These are phyloP conservation scores for Dacryopinax primogenitus DNA, from an alignment of 768 basidiomycete genomes.

Conservation along the genomic window DNA sequence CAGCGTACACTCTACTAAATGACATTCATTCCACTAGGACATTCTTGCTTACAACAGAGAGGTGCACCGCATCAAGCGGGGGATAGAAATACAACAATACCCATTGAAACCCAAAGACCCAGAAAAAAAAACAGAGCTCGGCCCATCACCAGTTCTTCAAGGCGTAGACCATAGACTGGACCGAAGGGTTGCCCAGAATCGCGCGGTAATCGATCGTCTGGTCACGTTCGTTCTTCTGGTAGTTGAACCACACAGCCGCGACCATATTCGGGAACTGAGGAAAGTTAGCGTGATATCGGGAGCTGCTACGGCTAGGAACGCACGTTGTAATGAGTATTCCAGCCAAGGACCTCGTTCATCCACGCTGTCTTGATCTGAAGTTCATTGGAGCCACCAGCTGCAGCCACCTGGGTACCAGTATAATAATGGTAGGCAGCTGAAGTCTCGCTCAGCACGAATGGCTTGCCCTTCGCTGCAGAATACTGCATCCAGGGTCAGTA, in stretches of 20 bases:
- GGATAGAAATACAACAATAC: not conserved
- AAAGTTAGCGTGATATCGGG: not conserved
- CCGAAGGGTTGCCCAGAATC: not conserved
- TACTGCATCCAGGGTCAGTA: not conserved
- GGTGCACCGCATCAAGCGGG: not conserved
- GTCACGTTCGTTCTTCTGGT: constrained; percentile 10
- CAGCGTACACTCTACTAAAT: too few relatives aligned
- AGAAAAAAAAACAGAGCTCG: not conserved
- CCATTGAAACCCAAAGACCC: not conserved
- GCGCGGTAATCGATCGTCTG: constrained; percentile 9
- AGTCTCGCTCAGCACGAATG: constrained; percentile 16
- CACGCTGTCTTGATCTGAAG: not conserved
- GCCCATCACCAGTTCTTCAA: constrained; percentile 4
- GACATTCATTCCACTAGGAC: too few relatives aligned
- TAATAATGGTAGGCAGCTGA: constrained; percentile 16
- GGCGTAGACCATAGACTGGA: not conserved
- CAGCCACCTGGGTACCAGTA: constrained; percentile 9
- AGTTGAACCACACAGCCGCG: constrained; percentile 17
- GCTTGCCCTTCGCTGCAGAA: constrained; percentile 11
- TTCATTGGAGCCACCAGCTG: constrained; percentile 10
- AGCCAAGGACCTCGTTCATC: not conserved
- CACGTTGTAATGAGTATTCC: not conserved
- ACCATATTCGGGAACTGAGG: constrained; percentile 17
- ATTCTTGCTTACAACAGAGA: not conserved
- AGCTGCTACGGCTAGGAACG: not conserved